Conservation (phyloP, 441 rosid species). For the Erodium texanum region DNA sequence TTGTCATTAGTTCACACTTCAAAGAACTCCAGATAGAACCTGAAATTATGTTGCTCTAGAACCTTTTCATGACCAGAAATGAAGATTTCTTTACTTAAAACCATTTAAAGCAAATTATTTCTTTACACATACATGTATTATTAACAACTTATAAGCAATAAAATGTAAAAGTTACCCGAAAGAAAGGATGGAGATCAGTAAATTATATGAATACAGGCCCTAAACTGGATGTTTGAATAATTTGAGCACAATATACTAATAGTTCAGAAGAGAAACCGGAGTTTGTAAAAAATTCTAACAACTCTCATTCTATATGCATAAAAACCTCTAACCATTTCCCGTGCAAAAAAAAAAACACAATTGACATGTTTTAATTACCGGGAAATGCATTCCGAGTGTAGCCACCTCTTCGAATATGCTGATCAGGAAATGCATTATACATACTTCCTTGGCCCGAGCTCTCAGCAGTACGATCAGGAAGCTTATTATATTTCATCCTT, state of each 20-base stretch:
- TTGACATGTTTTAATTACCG: constrained; percentile 22
- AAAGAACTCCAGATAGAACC: not conserved
- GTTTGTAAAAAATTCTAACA: not conserved
- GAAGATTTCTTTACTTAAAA: not conserved
- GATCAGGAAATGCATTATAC: constrained; percentile 32
- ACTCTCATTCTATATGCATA: not conserved
- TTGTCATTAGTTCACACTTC: not conserved
- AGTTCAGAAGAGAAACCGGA: not conserved
- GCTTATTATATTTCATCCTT: not conserved
- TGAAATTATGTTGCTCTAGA: not conserved
- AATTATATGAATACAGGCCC: not conserved
- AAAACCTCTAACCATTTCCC: not conserved
- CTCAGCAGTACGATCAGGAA: not conserved
- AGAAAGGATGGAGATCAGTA: not conserved
- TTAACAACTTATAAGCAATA: not conserved
- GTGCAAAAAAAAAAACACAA: not conserved
- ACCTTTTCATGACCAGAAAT: not conserved
- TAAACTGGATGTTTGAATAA: no score
- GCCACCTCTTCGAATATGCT: constrained; percentile 40
- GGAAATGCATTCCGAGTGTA: constrained; percentile 36
- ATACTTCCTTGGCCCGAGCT: constrained; percentile 10
- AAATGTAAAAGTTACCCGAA: not conserved
- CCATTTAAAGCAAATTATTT: not conserved
- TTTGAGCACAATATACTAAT: not conserved
- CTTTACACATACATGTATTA: not conserved